Conservation (phyloP, 2,329 filamentous ascomycete genomes). For the Talaromyces albobiverticillius region DNA sequence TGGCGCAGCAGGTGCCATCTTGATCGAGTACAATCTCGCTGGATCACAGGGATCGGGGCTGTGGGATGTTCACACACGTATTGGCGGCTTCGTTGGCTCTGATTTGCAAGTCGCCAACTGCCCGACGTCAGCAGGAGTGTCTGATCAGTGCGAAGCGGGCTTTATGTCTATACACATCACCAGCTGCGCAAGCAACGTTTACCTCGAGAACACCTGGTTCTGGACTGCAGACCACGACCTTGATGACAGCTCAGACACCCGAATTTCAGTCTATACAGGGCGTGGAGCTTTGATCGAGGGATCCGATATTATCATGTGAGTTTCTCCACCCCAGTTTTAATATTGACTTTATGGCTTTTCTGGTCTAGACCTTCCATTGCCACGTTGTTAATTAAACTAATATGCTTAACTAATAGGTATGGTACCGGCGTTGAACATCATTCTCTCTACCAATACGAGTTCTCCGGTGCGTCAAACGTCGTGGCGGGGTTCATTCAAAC, state of each 20-base stretch:
- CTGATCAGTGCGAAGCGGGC: slow-evolving; percentile 32
- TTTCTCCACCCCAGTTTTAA: slow-evolving; percentile 7
- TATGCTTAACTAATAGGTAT: slow-evolving; percentile 18
- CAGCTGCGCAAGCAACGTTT: slow-evolving; percentile 31
- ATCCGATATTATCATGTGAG: slow-evolving; percentile 37
- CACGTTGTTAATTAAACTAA: neutral
- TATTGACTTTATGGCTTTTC: too few species aligned
- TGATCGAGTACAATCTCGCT: slow-evolving; percentile 71
- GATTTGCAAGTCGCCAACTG: slow-evolving; percentile 43
- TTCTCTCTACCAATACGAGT: slow-evolving; percentile 49
- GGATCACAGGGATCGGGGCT: slow-evolving; percentile 50
- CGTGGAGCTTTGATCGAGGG: slow-evolving; percentile 53
- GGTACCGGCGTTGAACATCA: slow-evolving; percentile 48
- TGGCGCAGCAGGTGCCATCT: slow-evolving; percentile 62
- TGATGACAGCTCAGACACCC: slow-evolving; percentile 49
- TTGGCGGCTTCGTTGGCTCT: slow-evolving; percentile 53
- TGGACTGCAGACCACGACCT: slow-evolving; percentile 57
- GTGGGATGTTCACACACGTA: slow-evolving; percentile 55
- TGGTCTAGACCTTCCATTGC: neutral
- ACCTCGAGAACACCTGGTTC: slow-evolving; percentile 52
- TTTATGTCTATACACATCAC: slow-evolving; percentile 40
- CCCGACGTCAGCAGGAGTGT: slow-evolving; percentile 38
- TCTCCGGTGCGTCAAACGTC: slow-evolving; percentile 34
- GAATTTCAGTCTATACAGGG: slow-evolving; percentile 53
- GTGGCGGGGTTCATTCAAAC: slow-evolving; percentile 37